These are phyloP conservation scores for Dictyostelium capitatum DNA, from an alignment of 78 protist species.

Conservation along the genomic window DNA sequence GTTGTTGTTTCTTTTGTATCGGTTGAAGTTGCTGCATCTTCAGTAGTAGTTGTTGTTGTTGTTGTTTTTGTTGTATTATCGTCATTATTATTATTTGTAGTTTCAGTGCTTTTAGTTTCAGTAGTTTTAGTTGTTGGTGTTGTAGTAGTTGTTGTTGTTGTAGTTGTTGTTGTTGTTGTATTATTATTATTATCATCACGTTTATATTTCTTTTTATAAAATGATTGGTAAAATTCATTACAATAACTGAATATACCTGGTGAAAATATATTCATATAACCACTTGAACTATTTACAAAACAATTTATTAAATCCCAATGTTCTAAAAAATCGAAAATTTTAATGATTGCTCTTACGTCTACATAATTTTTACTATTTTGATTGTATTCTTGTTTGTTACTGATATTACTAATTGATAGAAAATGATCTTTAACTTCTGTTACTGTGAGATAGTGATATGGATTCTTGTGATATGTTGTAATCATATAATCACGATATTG, in stretches of 20 bases:
- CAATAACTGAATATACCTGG: not conserved
- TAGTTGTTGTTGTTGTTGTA: not conserved
- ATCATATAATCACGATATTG: conserved; percentile 81
- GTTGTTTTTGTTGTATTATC: not conserved
- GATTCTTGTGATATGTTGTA: conserved; percentile 69
- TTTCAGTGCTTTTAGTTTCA: not conserved
- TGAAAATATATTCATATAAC: conserved; percentile 3
- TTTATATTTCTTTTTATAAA: not conserved
- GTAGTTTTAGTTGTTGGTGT: not conserved
- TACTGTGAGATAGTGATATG: conserved; percentile 68
- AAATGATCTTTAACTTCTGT: conserved; percentile 59
- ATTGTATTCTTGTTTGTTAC: not conserved
- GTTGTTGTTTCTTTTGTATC: not conserved
- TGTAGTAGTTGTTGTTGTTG: not conserved
- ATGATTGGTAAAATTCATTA: not conserved
- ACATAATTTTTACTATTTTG: conserved; percentile 39
- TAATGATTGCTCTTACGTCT: conserved; percentile 48
- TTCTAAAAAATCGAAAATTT: conserved; percentile 81
- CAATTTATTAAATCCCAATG: conserved; percentile 84
- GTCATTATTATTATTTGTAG: not conserved
- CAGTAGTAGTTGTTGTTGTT: not conserved
- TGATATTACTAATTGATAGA: not conserved
- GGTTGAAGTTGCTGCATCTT: not conserved
- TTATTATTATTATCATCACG: not conserved
- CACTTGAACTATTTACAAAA: conserved; percentile 55